Percentiles rank a stretch among this genome's conserved stretches.
phyloP scores from a whole-genome alignment of 305 asterid genomes.

The Fraxinus angustifolia region DNA sequence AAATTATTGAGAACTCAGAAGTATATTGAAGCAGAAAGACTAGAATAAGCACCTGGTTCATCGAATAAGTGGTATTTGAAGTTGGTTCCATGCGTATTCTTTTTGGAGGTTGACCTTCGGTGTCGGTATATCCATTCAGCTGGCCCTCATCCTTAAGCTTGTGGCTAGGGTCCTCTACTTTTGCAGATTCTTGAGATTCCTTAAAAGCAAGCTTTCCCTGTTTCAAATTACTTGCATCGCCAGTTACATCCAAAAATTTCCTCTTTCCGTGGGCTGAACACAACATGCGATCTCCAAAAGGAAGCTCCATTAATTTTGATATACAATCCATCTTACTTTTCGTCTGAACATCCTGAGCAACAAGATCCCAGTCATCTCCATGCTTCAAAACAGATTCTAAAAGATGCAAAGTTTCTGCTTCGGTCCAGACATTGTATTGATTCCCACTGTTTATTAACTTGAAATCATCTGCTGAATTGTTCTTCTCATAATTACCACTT shows the following conservation, averaged over 20 bases:
- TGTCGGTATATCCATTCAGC: constrained; percentile 45
- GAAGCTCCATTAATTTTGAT: constrained; percentile 80
- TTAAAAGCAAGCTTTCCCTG: constrained; percentile 29
- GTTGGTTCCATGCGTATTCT: constrained; percentile 45
- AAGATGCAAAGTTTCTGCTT: constrained; percentile 79
- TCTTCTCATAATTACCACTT: constrained; percentile 52
- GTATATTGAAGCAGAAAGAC: constrained; percentile 7
- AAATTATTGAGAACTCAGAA: constrained; percentile 1
- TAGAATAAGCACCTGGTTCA: constrained; percentile 61
- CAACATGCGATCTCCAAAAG: constrained; percentile 87
- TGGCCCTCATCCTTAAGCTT: constrained; percentile 43
- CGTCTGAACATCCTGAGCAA: constrained; percentile 64
- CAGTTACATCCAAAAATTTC: constrained; percentile 39
- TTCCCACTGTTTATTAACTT: constrained; percentile 42
- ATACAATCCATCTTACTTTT: constrained; percentile 86
- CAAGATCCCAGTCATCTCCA: constrained; percentile 95
- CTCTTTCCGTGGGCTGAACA: constrained; percentile 48
- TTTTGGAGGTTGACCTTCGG: constrained; percentile 57
- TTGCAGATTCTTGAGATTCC: constrained; percentile 34
- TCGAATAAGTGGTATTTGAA: constrained; percentile 54
- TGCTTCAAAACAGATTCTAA: constrained; percentile 81
- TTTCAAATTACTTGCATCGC: constrained; percentile 34
- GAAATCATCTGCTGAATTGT: constrained; percentile 58
- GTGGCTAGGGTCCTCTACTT: constrained; percentile 34
- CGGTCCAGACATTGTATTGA: constrained; percentile 65